Base-by-base conservation (phyloP, 495 filamentous ascomycete species). In the Penicillium taxi region DNA sequence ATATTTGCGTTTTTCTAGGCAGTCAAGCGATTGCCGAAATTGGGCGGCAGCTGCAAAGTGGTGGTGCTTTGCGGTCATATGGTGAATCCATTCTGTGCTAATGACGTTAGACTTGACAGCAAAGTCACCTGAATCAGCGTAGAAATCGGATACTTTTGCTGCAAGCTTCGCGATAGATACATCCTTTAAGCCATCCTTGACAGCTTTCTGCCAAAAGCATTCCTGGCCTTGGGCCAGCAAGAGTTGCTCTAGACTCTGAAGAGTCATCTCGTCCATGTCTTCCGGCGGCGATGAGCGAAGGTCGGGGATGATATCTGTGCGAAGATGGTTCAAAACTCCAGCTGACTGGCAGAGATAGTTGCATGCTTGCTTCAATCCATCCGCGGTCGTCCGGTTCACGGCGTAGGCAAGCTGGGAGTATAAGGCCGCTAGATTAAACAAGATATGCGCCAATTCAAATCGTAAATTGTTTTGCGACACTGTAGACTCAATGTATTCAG, bases 161-260 rank as follows among this genome's bases (percentile, higher is more conserved):
- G 91, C 91, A 2, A 98, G 68, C 53, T 87, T 88, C 3, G 91
- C 84, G 36, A 98, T 94, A 0, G 83, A 83, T 7, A 75, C 81
- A 54, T 98, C 91, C 51, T 93, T 94, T 54, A 94, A 74, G 8
- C 80, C 80, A 54, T 96, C 91, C 69, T 89, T 90, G 14, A 94
- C 91, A 2, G 93, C 91, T 53, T 94, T 96, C 37, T 90, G 82
- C 91, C 91, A 98, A 59, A 90, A 96, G 55, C 90, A 96, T 59
- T 98, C 91, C 49, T 98, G 91, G 23, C 80, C 87, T 53, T 98
- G 89, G 9, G 86, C 91, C 1, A 98, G 70, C 32, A 94, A 71
- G 22, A 98, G 71, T 51, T 90, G 73, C 44, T 85, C 80, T 12
- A 96, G 65, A 34, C 86, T 86, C 47, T 87, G 82, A 17, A 98